Evolutionary conservation across 345 rosid species (phyloP), one percentile per base, ranked within the genome.

Genomic region (Corchorus olitorius): DNA sequence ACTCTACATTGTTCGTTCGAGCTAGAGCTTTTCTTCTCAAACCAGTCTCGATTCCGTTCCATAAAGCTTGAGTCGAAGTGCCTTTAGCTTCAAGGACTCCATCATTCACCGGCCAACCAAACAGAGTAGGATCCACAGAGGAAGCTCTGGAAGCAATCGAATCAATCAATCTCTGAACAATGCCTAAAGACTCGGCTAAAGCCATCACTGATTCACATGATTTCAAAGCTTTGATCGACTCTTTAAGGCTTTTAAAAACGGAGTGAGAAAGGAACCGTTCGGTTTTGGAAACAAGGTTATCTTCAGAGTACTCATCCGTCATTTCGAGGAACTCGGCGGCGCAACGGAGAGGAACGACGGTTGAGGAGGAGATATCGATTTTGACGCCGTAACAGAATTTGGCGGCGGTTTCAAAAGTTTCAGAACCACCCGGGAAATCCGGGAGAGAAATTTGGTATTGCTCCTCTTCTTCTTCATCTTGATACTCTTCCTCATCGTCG

Each of bases 351-450:
- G 91, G 98, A 4, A 83, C 94, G 12, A 83, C 92, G 63, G 80
- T 87, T 78, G 88, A 82, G 72, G 97, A 76, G 5, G 93, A 81
- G 67, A 96, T 81, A 45, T 92, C 99, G 77, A 92, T 56, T 80
- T 89, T 96, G 66, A 93, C 95, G 22, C 98, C 98, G 80, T 96
- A 96, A 82, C 97, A 96, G 87, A 92, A 96, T 89, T 92, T 96
- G 12, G 97, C 93, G 27, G 87, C 91, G 88, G 87, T 70, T 88
- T 96, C 97, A 81, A 96, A 96, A 12, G 93, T 81, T 67, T 91
- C 93, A 13, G 98, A 91, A 34, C 99, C 93, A 5, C 99, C 98
- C 3, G 99, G 99, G 41, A 96, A 93, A 48, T 88, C 97, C 59
- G 79, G 83, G 14, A 96, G 90, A 17, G 74, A 59, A 43, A 96